Conservation (phyloP, 306 rosid genomes). For the Macrotyloma uniflorum region DNA sequence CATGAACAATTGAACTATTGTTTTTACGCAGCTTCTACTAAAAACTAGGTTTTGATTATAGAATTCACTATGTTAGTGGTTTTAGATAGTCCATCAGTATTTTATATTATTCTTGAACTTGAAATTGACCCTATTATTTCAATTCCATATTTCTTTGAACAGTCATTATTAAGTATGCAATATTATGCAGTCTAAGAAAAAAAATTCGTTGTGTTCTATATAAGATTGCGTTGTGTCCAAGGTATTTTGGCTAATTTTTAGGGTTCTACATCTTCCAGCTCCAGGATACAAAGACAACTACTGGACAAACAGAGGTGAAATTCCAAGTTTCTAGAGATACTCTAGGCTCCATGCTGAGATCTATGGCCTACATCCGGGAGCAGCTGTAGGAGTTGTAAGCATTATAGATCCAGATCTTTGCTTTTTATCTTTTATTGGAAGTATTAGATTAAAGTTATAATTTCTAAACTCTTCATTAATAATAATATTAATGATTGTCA, state of each 20-base stretch:
- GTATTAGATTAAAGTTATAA: neutral
- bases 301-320: constrained; percentile 77
- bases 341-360: constrained; percentile 70
- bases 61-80: neutral
- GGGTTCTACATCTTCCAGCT: constrained; percentile 55
- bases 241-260: constrained; percentile 18
- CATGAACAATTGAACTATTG: constrained; percentile 2
- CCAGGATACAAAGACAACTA: constrained; percentile 70
- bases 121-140: neutral
- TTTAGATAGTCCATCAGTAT: neutral
- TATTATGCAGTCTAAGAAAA: neutral
- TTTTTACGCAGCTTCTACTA: neutral
- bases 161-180: constrained; percentile 1
- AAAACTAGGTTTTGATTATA: neutral
- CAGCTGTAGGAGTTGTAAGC: constrained; percentile 77
- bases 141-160: neutral
- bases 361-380: constrained; percentile 70
- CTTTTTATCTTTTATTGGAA: constrained; percentile 24
- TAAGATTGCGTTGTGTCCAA: neutral
- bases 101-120: constrained; percentile 2
- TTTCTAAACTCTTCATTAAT: neutral
- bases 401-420: constrained; percentile 28
- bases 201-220: neutral
- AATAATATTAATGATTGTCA: neutral
- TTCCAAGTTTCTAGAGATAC: constrained; percentile 83